Base-by-base conservation (phyloP, 163 green algal species). In the Trebouxiophyceae sp. region DNA sequence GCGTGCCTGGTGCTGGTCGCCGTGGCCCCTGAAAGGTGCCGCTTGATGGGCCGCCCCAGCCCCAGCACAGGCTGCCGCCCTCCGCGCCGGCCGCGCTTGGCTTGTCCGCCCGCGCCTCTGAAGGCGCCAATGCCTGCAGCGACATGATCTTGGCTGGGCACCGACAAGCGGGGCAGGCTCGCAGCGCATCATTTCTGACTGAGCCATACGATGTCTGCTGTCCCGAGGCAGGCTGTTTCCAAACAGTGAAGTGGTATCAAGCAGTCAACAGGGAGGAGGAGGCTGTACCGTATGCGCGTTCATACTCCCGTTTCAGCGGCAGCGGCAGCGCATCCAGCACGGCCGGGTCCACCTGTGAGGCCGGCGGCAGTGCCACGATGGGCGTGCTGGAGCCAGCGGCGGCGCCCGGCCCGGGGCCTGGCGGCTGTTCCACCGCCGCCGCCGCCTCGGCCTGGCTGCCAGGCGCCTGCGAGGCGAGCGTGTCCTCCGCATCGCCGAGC, bases 281-380 rank as follows among this genome's bases (percentile, higher is more conserved):
- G 7, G 6, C 22, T 59, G 32, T 46, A 80, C 82, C 78, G 54
- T 88, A 90, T 0, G 75, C 76, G 1, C 61, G 44, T 62, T 89
- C 80, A 54, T 89, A 54, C 73, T 92, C 85, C 0, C 80, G 65
- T 46, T 72, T 72, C 3, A 90, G n/a, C 12, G 67, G 32, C 57
- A 77, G 59, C 3, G 85, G 85, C 63, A 92, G 77, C 0, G 65
- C 78, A 1, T 77, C 69, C 56, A 90, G 54, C 45, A 89, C 82
- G 4, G 62, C 65, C 0, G 66, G 62, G 62, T 92, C 83, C 5
- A 92, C 59, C 58, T 88, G 70, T 1, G 78, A 87, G 2, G 66
- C 45, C 34, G 82, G 63, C 2, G 84, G 84, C 64, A 90, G 64
- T 3, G 68, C 44, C 22, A 31, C 30, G 23, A 76, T 65, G 44